Conservation (phyloP, 2,329 filamentous ascomycete species). For the Colletotrichum sp. region DNA sequence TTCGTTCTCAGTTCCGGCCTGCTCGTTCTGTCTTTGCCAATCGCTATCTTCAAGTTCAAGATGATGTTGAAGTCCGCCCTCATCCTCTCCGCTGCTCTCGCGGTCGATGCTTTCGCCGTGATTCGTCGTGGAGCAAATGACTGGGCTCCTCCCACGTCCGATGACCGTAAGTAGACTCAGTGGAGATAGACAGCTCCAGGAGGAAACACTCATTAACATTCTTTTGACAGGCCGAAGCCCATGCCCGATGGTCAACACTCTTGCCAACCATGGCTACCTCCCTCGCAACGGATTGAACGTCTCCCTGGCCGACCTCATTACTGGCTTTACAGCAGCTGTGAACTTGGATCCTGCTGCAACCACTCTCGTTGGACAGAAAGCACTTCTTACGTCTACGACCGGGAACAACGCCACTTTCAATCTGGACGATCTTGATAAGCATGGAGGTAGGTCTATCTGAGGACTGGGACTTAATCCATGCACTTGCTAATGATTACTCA, state of each 20-base stretch:
- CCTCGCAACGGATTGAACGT: conserved; percentile 20
- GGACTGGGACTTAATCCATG: neutral
- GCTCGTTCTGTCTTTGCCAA: neutral
- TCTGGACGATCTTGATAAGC: conserved; percentile 31
- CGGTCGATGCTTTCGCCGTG: conserved; percentile 7
- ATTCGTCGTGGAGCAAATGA: neutral
- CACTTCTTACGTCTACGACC: conserved; percentile 29
- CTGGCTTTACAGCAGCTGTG: conserved; percentile 21
- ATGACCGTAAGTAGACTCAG: neutral
- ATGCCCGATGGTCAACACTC: conserved; percentile 29
- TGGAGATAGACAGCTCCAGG: no score
- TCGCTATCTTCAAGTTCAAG: neutral
- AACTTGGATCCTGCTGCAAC: conserved; percentile 23
- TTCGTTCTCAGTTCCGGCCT: neutral
- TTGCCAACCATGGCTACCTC: conserved; percentile 29
- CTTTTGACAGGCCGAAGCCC: conserved; percentile 21
- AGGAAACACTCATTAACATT: neutral
- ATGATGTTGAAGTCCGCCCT: conserved; percentile 7
- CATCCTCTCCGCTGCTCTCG: neutral
- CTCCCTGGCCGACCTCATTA: conserved; percentile 18
- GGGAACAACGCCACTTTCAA: conserved; percentile 31
- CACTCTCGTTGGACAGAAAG: conserved; percentile 16
- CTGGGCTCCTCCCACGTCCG: conserved; percentile 9
- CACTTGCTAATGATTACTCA: neutral
- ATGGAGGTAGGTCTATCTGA: conserved; percentile 20